Conservation (phyloP, 371 early-diverging fungal species). For the Zopfochytrium polystomum region DNA sequence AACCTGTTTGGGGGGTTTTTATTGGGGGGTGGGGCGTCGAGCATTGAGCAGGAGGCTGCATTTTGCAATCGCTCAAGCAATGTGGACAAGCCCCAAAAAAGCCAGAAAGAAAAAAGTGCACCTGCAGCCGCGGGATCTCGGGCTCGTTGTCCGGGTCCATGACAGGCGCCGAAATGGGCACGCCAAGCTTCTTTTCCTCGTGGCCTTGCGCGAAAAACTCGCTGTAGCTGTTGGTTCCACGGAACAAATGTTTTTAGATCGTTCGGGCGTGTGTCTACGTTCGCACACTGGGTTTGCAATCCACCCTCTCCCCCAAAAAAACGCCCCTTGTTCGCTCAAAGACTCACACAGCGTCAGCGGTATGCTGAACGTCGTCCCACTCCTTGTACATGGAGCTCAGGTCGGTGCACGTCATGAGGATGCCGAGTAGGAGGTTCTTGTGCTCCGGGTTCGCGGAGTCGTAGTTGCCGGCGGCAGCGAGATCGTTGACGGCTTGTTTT, state of each 20-base stretch:
- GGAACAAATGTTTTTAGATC: too few species aligned
- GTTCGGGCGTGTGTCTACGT: too few species aligned
- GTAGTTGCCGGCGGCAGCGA: conserved; percentile 12
- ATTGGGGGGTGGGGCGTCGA: neutral
- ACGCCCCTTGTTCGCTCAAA: too few species aligned
- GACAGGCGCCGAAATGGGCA: conserved; percentile 32
- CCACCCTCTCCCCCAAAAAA: too few species aligned
- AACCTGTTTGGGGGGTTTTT: conserved; percentile 4
- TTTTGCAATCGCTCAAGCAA: neutral
- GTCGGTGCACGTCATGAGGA: conserved; percentile 42
- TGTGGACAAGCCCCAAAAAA: neutral
- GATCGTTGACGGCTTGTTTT: conserved; percentile 17
- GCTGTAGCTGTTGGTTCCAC: conserved; percentile 16
- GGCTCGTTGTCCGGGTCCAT: conserved; percentile 31
- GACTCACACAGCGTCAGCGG: conserved; percentile 36
- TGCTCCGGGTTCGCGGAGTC: conserved; percentile 17
- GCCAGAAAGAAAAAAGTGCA: neutral
- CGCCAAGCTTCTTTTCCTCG: conserved; percentile 35
- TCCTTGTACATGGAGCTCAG: conserved; percentile 39
- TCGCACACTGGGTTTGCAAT: neutral
- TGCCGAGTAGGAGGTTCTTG: conserved; percentile 26
- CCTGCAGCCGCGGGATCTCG: conserved; percentile 37
- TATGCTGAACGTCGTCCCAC: conserved; percentile 23
- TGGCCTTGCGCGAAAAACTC: conserved; percentile 45
- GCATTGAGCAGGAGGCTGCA: neutral